phyloP scores from a whole-genome alignment of 2,329 filamentous ascomycete genomes.

The Simplicillium aogashimaense region DNA sequence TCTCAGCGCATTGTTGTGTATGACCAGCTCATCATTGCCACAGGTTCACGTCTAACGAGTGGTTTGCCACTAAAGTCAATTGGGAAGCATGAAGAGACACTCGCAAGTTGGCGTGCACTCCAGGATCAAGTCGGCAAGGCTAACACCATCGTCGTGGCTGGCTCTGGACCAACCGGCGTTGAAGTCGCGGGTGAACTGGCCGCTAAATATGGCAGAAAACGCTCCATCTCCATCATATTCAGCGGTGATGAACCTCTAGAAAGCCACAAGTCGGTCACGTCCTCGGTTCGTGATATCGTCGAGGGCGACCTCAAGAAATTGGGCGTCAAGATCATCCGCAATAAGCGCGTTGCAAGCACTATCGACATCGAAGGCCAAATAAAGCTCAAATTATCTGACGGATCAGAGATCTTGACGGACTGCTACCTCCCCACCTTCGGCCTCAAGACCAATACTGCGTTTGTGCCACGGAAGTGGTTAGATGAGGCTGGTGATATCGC shows the following conservation, averaged over 20 bases:
- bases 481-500: conserved; percentile 21
- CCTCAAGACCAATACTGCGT: conserved; percentile 29
- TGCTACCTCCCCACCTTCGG: conserved; percentile 36
- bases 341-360: conserved; percentile 19
- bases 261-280: conserved; percentile 9
- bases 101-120: conserved; percentile 21
- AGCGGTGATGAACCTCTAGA: conserved; percentile 8
- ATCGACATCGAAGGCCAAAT: conserved; percentile 5
- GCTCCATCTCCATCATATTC: conserved; percentile 16
- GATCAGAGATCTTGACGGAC: conserved; percentile 18
- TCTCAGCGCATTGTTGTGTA: conserved; percentile 26
- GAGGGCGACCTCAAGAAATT: conserved; percentile 15
- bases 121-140: conserved; percentile 12
- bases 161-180: conserved; percentile 26
- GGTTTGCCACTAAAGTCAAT: conserved; percentile 36
- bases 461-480: conserved; percentile 22
- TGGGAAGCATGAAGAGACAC: conserved; percentile 31
- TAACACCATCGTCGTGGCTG: conserved; percentile 25
- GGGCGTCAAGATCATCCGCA: conserved; percentile 17
- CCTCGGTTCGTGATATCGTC: conserved; percentile 19
- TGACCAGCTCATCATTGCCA: conserved; percentile 43
- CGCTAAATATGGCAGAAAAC: conserved; percentile 16
- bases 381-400: conserved; percentile 19
- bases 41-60: conserved; percentile 34
- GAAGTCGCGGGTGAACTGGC: conserved; percentile 27